Conservation (phyloP, 192 early-diverging fungal genomes). For the Neocallimastix lanati region DNA sequence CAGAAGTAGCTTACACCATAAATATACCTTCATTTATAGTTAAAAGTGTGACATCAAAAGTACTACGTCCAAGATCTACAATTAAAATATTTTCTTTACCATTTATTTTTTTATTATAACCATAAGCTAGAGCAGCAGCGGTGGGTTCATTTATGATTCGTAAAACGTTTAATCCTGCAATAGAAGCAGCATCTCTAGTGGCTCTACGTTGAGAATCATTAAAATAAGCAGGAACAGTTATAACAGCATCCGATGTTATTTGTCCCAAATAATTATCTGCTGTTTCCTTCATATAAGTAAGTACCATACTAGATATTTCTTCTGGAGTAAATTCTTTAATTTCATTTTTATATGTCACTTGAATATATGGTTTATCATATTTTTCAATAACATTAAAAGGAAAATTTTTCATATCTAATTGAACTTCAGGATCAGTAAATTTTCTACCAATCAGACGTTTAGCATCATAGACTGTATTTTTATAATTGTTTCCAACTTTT, state of each 20-base stretch:
- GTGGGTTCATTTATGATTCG: constrained; percentile 90
- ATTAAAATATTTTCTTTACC: constrained; percentile 82
- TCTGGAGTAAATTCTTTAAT: constrained; percentile 65
- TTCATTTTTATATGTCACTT: constrained; percentile 69
- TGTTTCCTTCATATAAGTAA: constrained; percentile 84
- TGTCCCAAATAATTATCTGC: constrained; percentile 71
- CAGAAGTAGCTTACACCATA: constrained; percentile 81
- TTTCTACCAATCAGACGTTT: too few relatives aligned
- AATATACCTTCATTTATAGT: constrained; percentile 89
- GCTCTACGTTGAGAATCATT: constrained; percentile 90
- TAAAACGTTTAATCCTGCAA: constrained; percentile 62
- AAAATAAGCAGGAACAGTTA: constrained; percentile 95
- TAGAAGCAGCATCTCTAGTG: constrained; percentile 71
- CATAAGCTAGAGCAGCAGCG: constrained; percentile 85
- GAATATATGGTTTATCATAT: constrained; percentile 63
- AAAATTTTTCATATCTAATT: constrained; percentile 5
- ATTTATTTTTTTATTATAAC: constrained; percentile 64
- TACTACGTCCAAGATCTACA: constrained; percentile 92
- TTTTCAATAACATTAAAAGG: too few relatives aligned
- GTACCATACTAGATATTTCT: constrained; percentile 93
- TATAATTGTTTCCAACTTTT: too few relatives aligned
- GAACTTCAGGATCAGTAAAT: too few relatives aligned
- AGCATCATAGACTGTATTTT: too few relatives aligned
- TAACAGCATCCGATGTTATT: constrained; percentile 71
- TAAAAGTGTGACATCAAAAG: constrained; percentile 89